Conservation (phyloP, 2,329 filamentous ascomycete genomes). For the Capronia epimyces region DNA sequence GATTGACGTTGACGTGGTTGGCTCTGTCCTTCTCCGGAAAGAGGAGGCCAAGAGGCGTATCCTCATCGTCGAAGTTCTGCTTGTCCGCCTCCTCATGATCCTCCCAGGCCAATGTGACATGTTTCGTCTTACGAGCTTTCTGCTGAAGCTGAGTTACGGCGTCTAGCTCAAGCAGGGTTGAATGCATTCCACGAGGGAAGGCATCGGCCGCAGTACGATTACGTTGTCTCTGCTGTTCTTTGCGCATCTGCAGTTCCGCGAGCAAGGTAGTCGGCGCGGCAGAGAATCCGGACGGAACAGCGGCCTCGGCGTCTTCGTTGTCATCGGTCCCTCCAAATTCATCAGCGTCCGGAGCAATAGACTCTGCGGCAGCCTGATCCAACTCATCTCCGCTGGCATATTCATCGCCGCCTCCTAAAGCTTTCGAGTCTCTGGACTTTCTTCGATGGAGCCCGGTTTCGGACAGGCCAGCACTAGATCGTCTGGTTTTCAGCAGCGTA, state of each 20-base stretch:
- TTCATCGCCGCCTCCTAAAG: constrained; percentile 17
- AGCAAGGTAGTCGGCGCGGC: constrained; percentile 83
- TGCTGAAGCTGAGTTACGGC: constrained; percentile 81
- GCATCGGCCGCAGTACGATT: constrained; percentile 62
- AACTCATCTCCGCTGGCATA: constrained; percentile 24
- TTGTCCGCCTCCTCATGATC: constrained; percentile 50
- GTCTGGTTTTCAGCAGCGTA: constrained; percentile 28
- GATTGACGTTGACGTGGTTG: constrained; percentile 31
- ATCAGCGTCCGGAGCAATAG: constrained; percentile 27
- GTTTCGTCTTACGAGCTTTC: constrained; percentile 65
- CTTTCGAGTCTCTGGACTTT: constrained; percentile 19
- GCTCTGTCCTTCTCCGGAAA: constrained; percentile 49
- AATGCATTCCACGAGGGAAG: constrained; percentile 74
- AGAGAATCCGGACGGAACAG: constrained; percentile 49
- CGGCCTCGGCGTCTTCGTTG: constrained; percentile 43
- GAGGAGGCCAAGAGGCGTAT: constrained; percentile 80
- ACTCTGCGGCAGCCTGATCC: constrained; percentile 21
- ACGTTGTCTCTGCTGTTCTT: constrained; percentile 77
- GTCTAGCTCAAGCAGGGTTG: constrained; percentile 84
- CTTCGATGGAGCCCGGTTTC: constrained; percentile 21
- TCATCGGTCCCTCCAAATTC: constrained; percentile 35
- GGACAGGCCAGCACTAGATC: constrained; percentile 26
- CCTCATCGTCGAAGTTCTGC: constrained; percentile 64
- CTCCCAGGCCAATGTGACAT: constrained; percentile 88
- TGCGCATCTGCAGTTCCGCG: constrained; percentile 85